These are phyloP conservation scores for Clitopilus passeckerianus DNA, from an alignment of 768 basidiomycete species.

Conservation along the genomic window DNA sequence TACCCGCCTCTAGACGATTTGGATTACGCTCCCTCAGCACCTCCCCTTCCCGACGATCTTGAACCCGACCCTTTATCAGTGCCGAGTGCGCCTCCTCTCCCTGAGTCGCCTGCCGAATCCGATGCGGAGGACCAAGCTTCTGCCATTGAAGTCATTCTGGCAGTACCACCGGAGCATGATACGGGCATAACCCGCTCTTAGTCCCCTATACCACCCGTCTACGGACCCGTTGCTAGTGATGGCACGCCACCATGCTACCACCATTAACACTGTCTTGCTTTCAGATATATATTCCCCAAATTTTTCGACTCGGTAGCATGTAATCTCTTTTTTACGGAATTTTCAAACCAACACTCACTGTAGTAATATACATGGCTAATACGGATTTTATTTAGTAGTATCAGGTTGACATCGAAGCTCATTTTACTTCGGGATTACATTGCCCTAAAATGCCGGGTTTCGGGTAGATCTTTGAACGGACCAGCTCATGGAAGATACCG, in stretches of 20 bases:
- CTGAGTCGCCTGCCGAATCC: slow-evolving; percentile 3
- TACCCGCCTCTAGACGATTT: slow-evolving; percentile 23
- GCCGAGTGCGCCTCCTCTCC: slow-evolving; percentile 12
- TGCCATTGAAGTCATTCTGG: not conserved
- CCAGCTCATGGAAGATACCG: too few relatives aligned
- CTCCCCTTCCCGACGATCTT: slow-evolving; percentile 25
- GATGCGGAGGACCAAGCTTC: not conserved
- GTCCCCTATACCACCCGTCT: slow-evolving; percentile 4
- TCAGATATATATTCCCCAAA: slow-evolving; percentile 6
- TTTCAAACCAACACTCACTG: not conserved
- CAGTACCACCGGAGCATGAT: slow-evolving; percentile 3
- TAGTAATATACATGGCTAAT: not conserved
- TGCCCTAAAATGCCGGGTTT: too few relatives aligned
- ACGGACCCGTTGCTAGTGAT: slow-evolving; percentile 15
- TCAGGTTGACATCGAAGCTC: too few relatives aligned
- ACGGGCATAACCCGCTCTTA: not conserved
- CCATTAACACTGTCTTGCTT: slow-evolving; percentile 4
- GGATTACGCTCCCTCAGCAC: slow-evolving; percentile 43
- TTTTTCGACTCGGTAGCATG: slow-evolving; percentile 3
- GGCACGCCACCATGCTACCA: slow-evolving; percentile 15
- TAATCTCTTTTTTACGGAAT: not conserved
- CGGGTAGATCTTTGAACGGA: too few relatives aligned
- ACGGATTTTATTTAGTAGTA: not conserved
- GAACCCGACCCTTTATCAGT: not conserved
- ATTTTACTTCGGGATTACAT: too few relatives aligned